Conservation (phyloP, 176 grass and related monocot species). For the Rhynchospora pubera region DNA sequence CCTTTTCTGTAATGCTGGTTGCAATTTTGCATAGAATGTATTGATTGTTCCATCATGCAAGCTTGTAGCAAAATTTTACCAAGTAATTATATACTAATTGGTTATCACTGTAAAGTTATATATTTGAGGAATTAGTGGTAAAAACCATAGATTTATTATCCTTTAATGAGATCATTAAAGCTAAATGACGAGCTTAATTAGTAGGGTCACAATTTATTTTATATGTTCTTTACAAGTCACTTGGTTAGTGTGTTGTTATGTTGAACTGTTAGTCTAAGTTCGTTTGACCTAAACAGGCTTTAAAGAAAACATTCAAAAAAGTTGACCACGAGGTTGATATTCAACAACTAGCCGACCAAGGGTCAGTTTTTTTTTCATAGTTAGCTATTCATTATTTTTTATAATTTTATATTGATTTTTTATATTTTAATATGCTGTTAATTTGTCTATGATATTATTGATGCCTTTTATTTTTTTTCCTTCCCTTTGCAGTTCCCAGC, state of each 20-base stretch:
- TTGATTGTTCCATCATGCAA: not conserved
- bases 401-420: not conserved
- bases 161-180: not conserved
- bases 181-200: not conserved
- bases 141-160: not conserved
- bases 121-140: not conserved
- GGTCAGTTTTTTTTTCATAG: not conserved
- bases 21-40: too few relatives aligned
- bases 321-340: slow-evolving; percentile 38
- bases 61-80: not conserved
- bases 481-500: slow-evolving; percentile 26
- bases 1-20: not conserved
- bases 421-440: not conserved
- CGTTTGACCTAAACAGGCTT: slow-evolving; percentile 7
- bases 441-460: not conserved
- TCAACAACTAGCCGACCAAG: slow-evolving; percentile 24
- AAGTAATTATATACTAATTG: not conserved
- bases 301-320: slow-evolving; percentile 43
- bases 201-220: not conserved
- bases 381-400: not conserved
- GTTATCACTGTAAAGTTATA: not conserved
- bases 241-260: not conserved
- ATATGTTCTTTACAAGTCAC: not conserved
- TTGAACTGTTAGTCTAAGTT: not conserved
- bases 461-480: not conserved